phyloP scores from a whole-genome alignment of 2,329 filamentous ascomycete genomes.

The Calonectria pteridis region DNA sequence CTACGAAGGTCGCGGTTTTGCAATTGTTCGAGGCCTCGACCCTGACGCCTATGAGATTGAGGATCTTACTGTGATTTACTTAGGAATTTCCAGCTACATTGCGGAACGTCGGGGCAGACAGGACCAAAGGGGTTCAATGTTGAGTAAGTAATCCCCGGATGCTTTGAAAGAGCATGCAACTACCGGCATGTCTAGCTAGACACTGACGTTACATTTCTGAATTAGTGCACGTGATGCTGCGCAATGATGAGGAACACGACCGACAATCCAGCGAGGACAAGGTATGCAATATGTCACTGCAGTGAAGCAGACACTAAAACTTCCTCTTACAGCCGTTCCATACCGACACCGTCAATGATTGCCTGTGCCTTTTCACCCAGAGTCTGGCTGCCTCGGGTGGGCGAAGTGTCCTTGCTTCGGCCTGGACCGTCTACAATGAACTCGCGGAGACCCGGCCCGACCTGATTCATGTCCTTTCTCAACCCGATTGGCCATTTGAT shows the following conservation, averaged over 20 bases:
- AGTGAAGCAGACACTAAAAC: slow-evolving; percentile 48
- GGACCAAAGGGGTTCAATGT: slow-evolving; percentile 49
- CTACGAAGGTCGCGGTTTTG: slow-evolving; percentile 67
- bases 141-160: slow-evolving; percentile 13
- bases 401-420: slow-evolving; percentile 65
- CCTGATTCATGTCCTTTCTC: slow-evolving; percentile 64
- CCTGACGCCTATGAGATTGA: slow-evolving; percentile 62
- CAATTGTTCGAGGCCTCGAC: slow-evolving; percentile 66
- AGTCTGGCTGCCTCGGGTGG: slow-evolving; percentile 64
- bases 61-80: slow-evolving; percentile 68
- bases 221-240: background rate
- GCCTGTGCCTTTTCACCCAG: slow-evolving; percentile 55
- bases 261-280: slow-evolving; percentile 5
- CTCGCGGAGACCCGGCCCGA: slow-evolving; percentile 68
- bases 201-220: background rate
- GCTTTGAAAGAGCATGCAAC: background rate
- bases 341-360: slow-evolving; percentile 56
- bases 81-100: slow-evolving; percentile 67
- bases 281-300: background rate
- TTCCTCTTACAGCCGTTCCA: slow-evolving; percentile 58
- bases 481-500: slow-evolving; percentile 41
- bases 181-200: background rate
- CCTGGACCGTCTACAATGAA: slow-evolving; percentile 71
- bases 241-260: background rate
- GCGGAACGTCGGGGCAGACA: slow-evolving; percentile 63